Percentiles rank a stretch among this genome's conserved stretches.
Conservation (phyloP, 352 stramenopile genomes). For the Blastocystis sp. region DNA sequence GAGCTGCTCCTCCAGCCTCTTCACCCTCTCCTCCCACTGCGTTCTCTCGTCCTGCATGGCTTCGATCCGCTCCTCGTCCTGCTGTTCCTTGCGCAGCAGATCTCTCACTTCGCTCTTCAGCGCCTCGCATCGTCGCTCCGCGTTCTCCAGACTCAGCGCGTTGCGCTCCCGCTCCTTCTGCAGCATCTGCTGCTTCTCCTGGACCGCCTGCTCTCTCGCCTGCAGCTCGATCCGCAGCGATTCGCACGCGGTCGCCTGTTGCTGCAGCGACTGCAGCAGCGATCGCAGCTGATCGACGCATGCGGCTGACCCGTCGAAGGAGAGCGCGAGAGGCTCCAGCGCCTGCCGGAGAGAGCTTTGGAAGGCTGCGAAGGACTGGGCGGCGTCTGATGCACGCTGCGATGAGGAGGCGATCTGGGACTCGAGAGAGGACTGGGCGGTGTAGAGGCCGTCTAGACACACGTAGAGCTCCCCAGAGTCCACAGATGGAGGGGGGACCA, state of each 20-base stretch:
- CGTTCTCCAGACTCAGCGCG: constrained; percentile 63
- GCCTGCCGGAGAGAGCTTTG: not conserved
- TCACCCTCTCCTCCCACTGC: not conserved
- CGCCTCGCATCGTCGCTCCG: constrained; percentile 66
- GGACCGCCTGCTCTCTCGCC: not conserved
- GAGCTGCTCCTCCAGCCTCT: not conserved
- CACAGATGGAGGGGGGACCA: not conserved
- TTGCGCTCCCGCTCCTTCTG: constrained; percentile 65
- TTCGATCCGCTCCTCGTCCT: constrained; percentile 68
- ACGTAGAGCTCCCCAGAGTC: not conserved
- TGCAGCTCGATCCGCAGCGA: not conserved
- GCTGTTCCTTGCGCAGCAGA: constrained; percentile 68
- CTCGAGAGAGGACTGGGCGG: not conserved
- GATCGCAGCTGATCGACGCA: not conserved
- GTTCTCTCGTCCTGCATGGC: constrained; percentile 68
- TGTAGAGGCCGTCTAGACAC: constrained; percentile 30
- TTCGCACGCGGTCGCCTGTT: not conserved
- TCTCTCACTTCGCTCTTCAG: constrained; percentile 70
- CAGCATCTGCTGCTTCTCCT: constrained; percentile 10
- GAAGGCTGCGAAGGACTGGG: not conserved
- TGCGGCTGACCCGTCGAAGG: not conserved
- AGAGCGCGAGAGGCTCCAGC: not conserved
- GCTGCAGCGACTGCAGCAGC: not conserved
- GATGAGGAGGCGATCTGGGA: not conserved
- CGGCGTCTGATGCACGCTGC: not conserved